These are phyloP conservation scores for Simplicillium sp. DNA, from an alignment of 2,329 filamentous ascomycete genomes.

Conservation along the genomic window DNA sequence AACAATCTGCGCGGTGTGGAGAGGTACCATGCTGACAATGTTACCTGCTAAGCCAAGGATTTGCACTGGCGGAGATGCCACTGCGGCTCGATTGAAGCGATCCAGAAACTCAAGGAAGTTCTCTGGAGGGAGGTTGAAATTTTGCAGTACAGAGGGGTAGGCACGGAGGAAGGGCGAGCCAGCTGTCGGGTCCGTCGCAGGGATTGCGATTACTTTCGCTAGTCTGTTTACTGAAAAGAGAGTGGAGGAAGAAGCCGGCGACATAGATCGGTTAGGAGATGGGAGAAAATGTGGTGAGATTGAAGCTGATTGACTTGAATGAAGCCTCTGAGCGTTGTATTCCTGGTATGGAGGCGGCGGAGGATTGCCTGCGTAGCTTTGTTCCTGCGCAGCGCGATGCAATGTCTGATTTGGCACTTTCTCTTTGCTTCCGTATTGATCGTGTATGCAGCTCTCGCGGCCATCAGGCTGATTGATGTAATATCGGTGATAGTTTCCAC, in stretches of 20 bases:
- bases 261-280: not conserved
- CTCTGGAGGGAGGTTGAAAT: conserved; percentile 6
- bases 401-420: too few relatives aligned
- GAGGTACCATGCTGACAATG: conserved; percentile 10
- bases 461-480: not conserved
- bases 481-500: not conserved
- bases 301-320: not conserved
- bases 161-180: conserved; percentile 12
- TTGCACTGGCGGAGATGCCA: conserved; percentile 10
- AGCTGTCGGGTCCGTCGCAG: conserved; percentile 7
- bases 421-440: too few relatives aligned
- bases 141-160: conserved; percentile 8
- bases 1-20: conserved; percentile 10
- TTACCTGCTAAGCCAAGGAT: conserved; percentile 9
- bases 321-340: not conserved
- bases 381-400: not conserved
- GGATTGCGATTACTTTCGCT: conserved; percentile 9
- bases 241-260: not conserved
- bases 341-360: not conserved
- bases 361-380: not conserved
- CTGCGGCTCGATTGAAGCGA: conserved; percentile 9
- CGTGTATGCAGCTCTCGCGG: not conserved
- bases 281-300: not conserved
- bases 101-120: conserved; percentile 11
- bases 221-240: not conserved